phyloP scores from a whole-genome alignment of 257 asterid genomes.

The Cinchona pubescens region DNA sequence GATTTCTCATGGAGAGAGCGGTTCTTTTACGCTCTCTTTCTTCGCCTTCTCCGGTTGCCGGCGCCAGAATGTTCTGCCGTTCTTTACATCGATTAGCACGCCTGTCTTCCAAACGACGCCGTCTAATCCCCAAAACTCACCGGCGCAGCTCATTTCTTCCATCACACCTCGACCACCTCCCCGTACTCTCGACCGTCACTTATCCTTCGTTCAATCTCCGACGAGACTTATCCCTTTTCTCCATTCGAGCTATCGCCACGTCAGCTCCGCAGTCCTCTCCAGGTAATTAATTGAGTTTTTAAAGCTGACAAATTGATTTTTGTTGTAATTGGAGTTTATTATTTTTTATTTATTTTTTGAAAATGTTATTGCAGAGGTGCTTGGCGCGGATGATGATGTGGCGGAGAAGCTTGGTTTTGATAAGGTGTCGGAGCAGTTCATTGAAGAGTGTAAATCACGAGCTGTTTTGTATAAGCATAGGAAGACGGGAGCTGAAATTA shows the following conservation, averaged over 20 bases:
- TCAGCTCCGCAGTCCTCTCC: slow-evolving; percentile 55
- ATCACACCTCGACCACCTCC: slow-evolving; percentile 36
- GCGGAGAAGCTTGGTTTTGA: slow-evolving; percentile 87
- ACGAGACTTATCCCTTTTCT: slow-evolving; percentile 45
- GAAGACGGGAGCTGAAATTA: slow-evolving; percentile 93
- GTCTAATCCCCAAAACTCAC: slow-evolving; percentile 40
- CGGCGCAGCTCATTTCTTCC: slow-evolving; percentile 40
- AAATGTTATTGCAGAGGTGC: slow-evolving; percentile 32
- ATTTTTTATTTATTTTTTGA: background rate
- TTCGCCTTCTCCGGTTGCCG: slow-evolving; percentile 50
- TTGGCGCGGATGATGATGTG: slow-evolving; percentile 75
- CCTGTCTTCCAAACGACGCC: slow-evolving; percentile 43
- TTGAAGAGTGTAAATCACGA: slow-evolving; percentile 90
- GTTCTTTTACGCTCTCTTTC: slow-evolving; percentile 64
- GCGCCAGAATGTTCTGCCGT: slow-evolving; percentile 64
- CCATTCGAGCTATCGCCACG: slow-evolving; percentile 69
- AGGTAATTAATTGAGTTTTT: slow-evolving; percentile 23
- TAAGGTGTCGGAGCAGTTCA: slow-evolving; percentile 78
- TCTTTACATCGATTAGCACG: slow-evolving; percentile 46
- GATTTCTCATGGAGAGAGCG: slow-evolving; percentile 68
- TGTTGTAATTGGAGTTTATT: background rate
- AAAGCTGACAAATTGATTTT: background rate
- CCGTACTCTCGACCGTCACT: slow-evolving; percentile 36
- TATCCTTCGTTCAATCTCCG: slow-evolving; percentile 41
- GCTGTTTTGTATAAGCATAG: slow-evolving; percentile 91